phyloP scores from a whole-genome alignment of 1,284 basidiomycete species.

The Leccinum griseonigrum region DNA sequence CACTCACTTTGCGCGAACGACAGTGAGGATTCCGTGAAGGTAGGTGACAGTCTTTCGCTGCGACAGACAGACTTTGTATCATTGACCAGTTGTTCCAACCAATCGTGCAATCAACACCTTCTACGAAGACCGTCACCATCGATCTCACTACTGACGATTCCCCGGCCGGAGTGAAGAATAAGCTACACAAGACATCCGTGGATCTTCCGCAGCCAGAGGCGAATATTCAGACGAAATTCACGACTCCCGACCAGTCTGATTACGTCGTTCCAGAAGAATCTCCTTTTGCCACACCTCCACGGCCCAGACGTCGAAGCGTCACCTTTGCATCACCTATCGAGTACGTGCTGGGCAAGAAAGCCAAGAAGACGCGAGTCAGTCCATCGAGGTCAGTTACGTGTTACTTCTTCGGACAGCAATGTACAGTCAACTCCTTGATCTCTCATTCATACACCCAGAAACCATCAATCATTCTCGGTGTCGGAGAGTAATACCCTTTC shows the following conservation, averaged over 20 bases:
- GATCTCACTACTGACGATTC: conserved; percentile 31
- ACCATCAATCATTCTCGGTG: background rate
- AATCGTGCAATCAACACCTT: conserved; percentile 10
- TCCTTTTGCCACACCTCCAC: conserved; percentile 2
- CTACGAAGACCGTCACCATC: conserved; percentile 14
- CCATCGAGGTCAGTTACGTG: conserved; percentile 8
- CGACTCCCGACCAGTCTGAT: background rate
- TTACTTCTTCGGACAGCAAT: background rate
- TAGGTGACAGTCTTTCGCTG: conserved; percentile 4
- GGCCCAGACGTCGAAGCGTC: conserved; percentile 22
- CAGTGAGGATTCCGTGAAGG: conserved; percentile 8
- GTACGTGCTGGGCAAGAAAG: conserved; percentile 6
- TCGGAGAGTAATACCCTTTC: conserved; percentile 14
- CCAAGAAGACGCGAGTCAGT: conserved; percentile 1
- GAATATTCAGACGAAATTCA: background rate
- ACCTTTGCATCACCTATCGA: conserved; percentile 32
- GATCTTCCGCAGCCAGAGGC: background rate
- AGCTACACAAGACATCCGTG: background rate
- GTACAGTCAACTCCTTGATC: background rate
- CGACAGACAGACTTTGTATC: background rate
- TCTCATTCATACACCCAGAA: background rate
- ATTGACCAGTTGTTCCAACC: conserved; percentile 12
- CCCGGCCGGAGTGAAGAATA: conserved; percentile 11
- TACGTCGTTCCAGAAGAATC: conserved; percentile 1
- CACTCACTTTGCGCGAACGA: conserved; percentile 3